A percentile compares a stretch with the other conserved stretches of the same genome.
phyloP scores from a whole-genome alignment of 2,329 filamentous ascomycete species.

The Stenocarpella maydis region DNA sequence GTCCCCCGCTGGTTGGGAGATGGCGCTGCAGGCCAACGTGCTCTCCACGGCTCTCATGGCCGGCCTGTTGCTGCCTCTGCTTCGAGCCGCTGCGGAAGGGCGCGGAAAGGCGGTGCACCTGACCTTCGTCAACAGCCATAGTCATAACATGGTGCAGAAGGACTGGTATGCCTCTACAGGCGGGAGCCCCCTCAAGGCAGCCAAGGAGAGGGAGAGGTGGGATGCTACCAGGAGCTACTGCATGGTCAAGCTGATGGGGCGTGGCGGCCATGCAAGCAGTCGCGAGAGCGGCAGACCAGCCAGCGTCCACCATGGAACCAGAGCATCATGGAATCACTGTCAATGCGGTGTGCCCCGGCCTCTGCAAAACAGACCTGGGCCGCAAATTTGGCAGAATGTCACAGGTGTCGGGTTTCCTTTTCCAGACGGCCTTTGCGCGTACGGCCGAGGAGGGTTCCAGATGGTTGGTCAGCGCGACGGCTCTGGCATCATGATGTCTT shows the following conservation, averaged over 20 bases:
- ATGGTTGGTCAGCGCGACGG: constrained; percentile 16
- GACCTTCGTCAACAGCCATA: constrained; percentile 25
- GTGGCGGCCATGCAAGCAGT: not conserved
- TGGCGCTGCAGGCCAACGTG: constrained; percentile 24
- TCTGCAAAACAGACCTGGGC: constrained; percentile 21
- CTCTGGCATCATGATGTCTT: not conserved
- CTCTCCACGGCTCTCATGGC: constrained; percentile 25
- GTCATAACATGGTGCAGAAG: constrained; percentile 10
- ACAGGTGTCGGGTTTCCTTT: not conserved
- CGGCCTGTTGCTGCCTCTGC: constrained; percentile 9
- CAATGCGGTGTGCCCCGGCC: constrained; percentile 12
- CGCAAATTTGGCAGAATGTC: not conserved
- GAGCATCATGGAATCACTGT: not conserved
- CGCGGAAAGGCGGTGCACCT: constrained; percentile 4
- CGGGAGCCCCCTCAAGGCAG: constrained; percentile 10
- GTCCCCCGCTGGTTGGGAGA: constrained; percentile 35
- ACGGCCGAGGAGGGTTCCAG: constrained; percentile 26
- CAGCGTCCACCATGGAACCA: not conserved
- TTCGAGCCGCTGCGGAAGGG: constrained; percentile 4
- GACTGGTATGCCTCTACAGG: not conserved
- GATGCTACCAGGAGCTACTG: not conserved
- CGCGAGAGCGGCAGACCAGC: not conserved
- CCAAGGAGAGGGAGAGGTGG: constrained; percentile 1
- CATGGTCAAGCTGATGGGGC: constrained; percentile 14
- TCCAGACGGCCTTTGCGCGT: constrained; percentile 10